phyloP scores from a whole-genome alignment of 2,329 filamentous ascomycete genomes.

The Plectosphaerella cucumerina region DNA sequence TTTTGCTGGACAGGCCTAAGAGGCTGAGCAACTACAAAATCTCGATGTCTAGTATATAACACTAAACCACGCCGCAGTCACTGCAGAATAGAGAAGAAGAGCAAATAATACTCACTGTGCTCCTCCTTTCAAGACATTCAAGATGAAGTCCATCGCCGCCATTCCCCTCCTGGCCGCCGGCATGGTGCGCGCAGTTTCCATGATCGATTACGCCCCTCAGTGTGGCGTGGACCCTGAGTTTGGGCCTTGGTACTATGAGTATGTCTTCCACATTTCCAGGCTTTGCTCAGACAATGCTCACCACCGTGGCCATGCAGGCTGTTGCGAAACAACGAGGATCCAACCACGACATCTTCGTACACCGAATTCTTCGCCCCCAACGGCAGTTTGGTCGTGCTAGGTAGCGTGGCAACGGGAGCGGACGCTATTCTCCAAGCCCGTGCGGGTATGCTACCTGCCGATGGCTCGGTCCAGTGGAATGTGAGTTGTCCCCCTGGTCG shows the following conservation, averaged over 20 bases:
- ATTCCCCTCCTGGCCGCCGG: neutral
- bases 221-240: neutral
- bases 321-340: neutral
- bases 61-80: too few relatives aligned
- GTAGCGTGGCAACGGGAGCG: neutral
- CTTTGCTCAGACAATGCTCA: neutral
- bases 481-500: neutral
- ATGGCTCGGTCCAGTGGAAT: neutral
- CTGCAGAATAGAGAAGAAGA: too few relatives aligned
- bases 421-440: neutral
- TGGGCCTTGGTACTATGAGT: neutral
- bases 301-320: neutral
- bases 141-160: too few relatives aligned
- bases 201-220: neutral
- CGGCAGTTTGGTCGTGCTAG: neutral
- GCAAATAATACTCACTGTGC: too few relatives aligned
- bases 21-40: too few relatives aligned
- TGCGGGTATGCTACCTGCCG: neutral
- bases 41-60: too few relatives aligned
- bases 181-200: neutral
- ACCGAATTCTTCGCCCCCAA: neutral
- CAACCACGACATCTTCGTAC: neutral
- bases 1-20: too few relatives aligned
- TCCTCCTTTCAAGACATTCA: too few relatives aligned
- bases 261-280: neutral